Evolutionary conservation across 495 filamentous ascomycete genomes (phyloP), one percentile per base, ranked within the genome.

Genomic region (Talaromyces nanjingensis): DNA sequence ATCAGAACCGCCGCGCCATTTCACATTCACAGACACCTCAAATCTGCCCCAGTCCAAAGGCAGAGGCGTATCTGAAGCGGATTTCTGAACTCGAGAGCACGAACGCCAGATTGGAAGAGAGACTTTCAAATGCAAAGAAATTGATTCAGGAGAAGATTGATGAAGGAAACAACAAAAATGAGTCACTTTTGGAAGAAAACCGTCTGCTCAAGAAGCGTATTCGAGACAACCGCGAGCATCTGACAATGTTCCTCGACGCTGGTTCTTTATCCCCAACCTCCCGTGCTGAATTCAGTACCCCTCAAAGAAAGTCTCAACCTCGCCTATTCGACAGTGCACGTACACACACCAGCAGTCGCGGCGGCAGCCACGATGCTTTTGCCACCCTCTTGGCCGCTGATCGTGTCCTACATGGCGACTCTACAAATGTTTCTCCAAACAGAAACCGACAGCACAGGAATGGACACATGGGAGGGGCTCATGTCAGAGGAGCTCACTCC

Each of bases 151-250:
- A 86, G 66, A 72, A 91, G 12, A 89, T 96, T 42, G 89, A 89
- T 34, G 85, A 94, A 69, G 82, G 89, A 16, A 77, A 77, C 16
- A 79, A 78, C 25, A 72, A 69, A 31, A 72, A 72, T 11, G 69
- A 74, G 25, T 68, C 72, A 47, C 77, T 92, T 7, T 72, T 71
- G 16, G 89, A 93, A 61, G 87, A 93, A 66, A 90, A 89, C 64
- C 79, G 84, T n/a, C 81, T 87, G 68, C 76, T 97, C 47, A 86
- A 90, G 61, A 87, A 86, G 60, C 87, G 94, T 62, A 96, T 98
- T 62, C 83, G 89, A 27, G 89, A 96, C 72, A 96, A 96, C 66
- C 82, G 93, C 33, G 85, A 90, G 68, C 92, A 96, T 70, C 84
- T 96, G 65, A 87, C 89, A 63, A 80, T 83, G 65, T 81, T 92